These are phyloP conservation scores for Chaetomium sp. DNA, from an alignment of 2,329 filamentous ascomycete species.

Conservation along the genomic window DNA sequence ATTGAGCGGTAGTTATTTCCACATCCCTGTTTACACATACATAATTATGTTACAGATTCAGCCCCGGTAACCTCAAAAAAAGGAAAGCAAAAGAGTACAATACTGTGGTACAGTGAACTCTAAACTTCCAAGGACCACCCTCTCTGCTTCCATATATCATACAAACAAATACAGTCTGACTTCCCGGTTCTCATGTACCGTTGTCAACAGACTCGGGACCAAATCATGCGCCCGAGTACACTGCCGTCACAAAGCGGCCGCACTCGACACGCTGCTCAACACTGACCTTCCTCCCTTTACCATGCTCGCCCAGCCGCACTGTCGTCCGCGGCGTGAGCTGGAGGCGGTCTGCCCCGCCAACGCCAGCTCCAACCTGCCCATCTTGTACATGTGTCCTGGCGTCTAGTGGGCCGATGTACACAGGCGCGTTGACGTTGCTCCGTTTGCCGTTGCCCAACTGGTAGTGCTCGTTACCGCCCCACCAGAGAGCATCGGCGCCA, in stretches of 20 bases:
- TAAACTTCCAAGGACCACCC: too few relatives aligned
- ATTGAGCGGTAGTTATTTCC: too few relatives aligned
- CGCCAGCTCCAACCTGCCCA: conserved; percentile 48
- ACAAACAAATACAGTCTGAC: background rate
- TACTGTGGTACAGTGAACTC: too few relatives aligned
- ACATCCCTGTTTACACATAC: too few relatives aligned
- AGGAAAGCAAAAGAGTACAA: too few relatives aligned
- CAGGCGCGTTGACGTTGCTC: conserved; percentile 68
- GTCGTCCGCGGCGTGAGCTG: conserved; percentile 72
- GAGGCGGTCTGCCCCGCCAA: conserved; percentile 63
- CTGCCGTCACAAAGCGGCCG: conserved; percentile 71
- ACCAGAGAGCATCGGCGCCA: conserved; percentile 85
- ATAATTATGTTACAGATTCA: too few relatives aligned
- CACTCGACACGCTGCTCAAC: conserved; percentile 87
- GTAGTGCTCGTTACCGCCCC: conserved; percentile 91
- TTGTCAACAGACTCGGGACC: too few relatives aligned
- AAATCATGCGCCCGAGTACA: conserved; percentile 57
- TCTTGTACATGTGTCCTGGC: conserved; percentile 42
- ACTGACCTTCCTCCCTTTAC: conserved; percentile 60
- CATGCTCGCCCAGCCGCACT: conserved; percentile 54
- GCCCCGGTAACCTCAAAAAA: too few relatives aligned
- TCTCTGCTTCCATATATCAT: too few relatives aligned
- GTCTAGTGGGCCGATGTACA: conserved; percentile 74
- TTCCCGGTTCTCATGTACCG: background rate
- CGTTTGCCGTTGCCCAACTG: conserved; percentile 89